Base-by-base conservation (phyloP, 192 early-diverging fungal species). In the Glomus cerebriforme region DNA sequence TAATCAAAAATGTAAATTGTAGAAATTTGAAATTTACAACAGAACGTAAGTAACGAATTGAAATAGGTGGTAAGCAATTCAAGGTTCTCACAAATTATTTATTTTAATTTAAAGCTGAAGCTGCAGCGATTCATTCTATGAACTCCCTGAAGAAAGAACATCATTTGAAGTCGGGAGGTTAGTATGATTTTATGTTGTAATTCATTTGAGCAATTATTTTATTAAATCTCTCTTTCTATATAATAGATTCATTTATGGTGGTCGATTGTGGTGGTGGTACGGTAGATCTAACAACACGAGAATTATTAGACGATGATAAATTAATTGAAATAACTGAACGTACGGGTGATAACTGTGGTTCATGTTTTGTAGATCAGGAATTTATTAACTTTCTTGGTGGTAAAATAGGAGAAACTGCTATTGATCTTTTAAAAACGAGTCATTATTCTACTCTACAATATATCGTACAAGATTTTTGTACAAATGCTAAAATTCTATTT, bases 221-320 rank as follows among this genome's bases (percentile, higher is more conserved):
- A 43, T 35, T 12, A 35, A 26, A 70, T 39, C 17, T 24, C 9
- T 37, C 15, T 26, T 22, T 47, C 27, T 39, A 4, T 54, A 19
- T 12, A 37, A 32, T 47, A 73, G 82, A 87, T 27, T 81, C 82
- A 4, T 89, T 89, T 59, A 88, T 89, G 87, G 85, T 89, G 58
- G 85, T 85, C 72, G 86, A 89, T 82, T 87, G 85, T 31, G 88
- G 88, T 73, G 88, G 88, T 59, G 88, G 88, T 62, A 89, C 88
- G 7, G 88, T 89, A 0, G 88, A 89, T 85, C 77, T 87, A 73
- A 89, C 77, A 86, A 81, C 73, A 63, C 47, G 12, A 37, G 27
- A n/a, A 15, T 73, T 54, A 26, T 73, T 73, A 34, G 8, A 27
- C 19, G 45, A 24, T 0, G 54, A 49, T 6, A 29, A 73, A 73